A percentile compares a stretch with the other conserved stretches of the same genome.
phyloP scores from a whole-genome alignment of 2,329 filamentous ascomycete species.

The Diaporthe aspalathi region DNA sequence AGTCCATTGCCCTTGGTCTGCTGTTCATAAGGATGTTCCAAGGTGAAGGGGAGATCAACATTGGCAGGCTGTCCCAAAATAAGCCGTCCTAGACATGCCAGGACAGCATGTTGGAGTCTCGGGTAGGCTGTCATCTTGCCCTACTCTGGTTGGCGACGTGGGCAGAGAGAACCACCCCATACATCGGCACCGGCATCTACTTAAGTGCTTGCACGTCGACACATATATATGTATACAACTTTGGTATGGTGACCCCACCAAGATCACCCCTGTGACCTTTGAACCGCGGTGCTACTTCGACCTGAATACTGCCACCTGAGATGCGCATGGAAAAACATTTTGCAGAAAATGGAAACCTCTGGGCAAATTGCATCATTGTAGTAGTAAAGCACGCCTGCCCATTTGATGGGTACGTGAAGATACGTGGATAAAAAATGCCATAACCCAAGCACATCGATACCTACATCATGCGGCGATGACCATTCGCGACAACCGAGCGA shows the following conservation, averaged over 20 bases:
- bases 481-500: neutral
- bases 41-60: neutral
- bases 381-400: neutral
- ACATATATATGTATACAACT: neutral
- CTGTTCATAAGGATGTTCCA: neutral
- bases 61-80: neutral
- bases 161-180: neutral
- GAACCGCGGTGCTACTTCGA: neutral
- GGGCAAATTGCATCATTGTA: neutral
- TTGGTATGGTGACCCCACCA: neutral
- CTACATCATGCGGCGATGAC: neutral
- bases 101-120: neutral
- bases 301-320: too few species aligned
- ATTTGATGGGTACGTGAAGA: neutral
- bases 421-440: neutral
- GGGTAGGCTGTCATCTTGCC: neutral
- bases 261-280: neutral
- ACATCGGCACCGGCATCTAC: neutral
- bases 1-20: conserved; percentile 1
- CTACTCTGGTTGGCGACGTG: neutral
- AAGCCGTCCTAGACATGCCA: neutral
- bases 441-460: neutral
- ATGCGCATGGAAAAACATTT: neutral
- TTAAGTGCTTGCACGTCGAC: neutral
- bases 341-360: neutral